Percentiles rank a stretch among this genome's conserved stretches.
These are phyloP conservation scores for Trametopsis cervina DNA, from an alignment of 768 basidiomycete genomes.

Conservation along the genomic window DNA sequence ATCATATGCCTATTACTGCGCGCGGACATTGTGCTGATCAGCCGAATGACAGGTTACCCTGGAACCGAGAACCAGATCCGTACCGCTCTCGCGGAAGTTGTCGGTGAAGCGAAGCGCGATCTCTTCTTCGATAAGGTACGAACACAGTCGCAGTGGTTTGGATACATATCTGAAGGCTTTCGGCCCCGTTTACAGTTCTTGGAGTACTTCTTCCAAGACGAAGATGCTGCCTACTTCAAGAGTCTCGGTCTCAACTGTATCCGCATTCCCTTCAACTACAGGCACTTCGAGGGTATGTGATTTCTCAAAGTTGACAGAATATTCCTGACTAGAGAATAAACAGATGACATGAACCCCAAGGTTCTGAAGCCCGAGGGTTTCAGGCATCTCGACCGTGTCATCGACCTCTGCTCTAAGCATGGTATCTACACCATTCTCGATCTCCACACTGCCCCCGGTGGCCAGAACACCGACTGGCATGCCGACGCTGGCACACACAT, in stretches of 20 bases:
- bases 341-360: constrained; percentile 73
- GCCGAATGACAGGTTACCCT: constrained; percentile 49
- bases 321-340: constrained; percentile 6
- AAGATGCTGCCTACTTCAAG: constrained; percentile 73
- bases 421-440: constrained; percentile 82
- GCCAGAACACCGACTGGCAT: constrained; percentile 80
- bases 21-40: not conserved
- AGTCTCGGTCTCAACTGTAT: constrained; percentile 78
- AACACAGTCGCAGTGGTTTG: not conserved
- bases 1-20: not conserved
- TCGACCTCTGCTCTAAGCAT: constrained; percentile 66
- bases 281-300: constrained; percentile 54
- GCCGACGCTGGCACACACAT: constrained; percentile 63
- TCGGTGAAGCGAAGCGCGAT: constrained; percentile 60
- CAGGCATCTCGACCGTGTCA: constrained; percentile 77
- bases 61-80: constrained; percentile 78
- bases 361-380: constrained; percentile 72
- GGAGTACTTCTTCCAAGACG: constrained; percentile 77
- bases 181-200: constrained; percentile 47
- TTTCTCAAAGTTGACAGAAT: not conserved
- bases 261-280: constrained; percentile 69
- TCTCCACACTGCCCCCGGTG: constrained; percentile 69
- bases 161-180: not conserved
- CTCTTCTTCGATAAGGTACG: constrained; percentile 79
- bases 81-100: constrained; percentile 49